These are phyloP conservation scores for Blakeslea trispora DNA, from an alignment of 371 early-diverging fungal species.

Conservation along the genomic window DNA sequence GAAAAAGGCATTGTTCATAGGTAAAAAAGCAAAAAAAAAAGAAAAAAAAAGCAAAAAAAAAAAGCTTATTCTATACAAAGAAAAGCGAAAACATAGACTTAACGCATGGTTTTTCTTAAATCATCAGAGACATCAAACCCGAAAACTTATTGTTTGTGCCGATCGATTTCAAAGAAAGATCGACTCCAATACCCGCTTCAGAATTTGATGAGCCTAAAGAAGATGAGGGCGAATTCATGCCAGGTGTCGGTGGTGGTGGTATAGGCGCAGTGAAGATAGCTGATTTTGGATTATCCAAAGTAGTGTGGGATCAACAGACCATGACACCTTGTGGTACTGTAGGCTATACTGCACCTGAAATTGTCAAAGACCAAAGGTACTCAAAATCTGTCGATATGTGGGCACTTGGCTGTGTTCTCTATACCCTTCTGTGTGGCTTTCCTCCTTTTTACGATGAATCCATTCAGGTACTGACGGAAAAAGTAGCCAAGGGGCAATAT, in stretches of 20 bases:
- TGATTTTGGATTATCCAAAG: slow-evolving; percentile 86
- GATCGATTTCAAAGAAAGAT: slow-evolving; percentile 56
- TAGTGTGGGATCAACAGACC: slow-evolving; percentile 82
- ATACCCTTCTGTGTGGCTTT: slow-evolving; percentile 87
- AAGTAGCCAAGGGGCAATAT: slow-evolving; percentile 67
- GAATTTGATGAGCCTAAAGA: slow-evolving; percentile 54
- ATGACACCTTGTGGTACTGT: slow-evolving; percentile 93
- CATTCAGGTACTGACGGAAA: slow-evolving; percentile 60
- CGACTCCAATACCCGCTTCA: slow-evolving; percentile 40
- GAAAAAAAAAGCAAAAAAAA: too few species aligned
- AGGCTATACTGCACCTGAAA: slow-evolving; percentile 93
- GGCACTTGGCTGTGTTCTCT: slow-evolving; percentile 92
- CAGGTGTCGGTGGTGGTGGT: slow-evolving; percentile 66
- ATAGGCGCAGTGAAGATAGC: slow-evolving; percentile 83
- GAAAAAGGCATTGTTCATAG: slow-evolving; percentile 70
- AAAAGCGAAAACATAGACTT: too few species aligned
- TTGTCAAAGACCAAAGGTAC: slow-evolving; percentile 80
- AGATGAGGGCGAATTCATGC: slow-evolving; percentile 61
- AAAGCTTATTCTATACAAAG: too few species aligned
- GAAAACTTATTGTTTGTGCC: slow-evolving; percentile 91
- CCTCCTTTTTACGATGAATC: slow-evolving; percentile 86
- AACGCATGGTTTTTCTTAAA: slow-evolving; percentile 60
- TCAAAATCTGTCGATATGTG: slow-evolving; percentile 92
- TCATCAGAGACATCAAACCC: slow-evolving; percentile 88
- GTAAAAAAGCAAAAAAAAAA: slow-evolving; percentile 22